phyloP scores from a whole-genome alignment of 83 land plant species.

The Diphasiastrum complanatum region DNA sequence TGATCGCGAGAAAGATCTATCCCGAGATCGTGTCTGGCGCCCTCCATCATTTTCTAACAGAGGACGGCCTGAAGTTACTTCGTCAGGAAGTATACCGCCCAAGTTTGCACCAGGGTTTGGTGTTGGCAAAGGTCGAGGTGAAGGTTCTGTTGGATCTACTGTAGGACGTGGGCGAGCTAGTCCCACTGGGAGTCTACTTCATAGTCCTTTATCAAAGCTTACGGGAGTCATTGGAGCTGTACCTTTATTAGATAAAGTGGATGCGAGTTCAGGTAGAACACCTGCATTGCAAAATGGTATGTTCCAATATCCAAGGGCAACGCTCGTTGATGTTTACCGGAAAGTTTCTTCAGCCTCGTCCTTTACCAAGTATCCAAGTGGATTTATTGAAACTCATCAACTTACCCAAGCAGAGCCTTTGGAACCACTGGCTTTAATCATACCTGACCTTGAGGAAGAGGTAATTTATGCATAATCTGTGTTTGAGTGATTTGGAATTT shows the following conservation, averaged over 20 bases:
- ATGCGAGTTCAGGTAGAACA: slow-evolving; percentile 10
- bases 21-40: slow-evolving; percentile 52
- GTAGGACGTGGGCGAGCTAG: slow-evolving; percentile 55
- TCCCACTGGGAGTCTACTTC: slow-evolving; percentile 24
- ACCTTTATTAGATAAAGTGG: slow-evolving; percentile 40
- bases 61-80: slow-evolving; percentile 57
- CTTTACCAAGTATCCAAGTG: slow-evolving; percentile 39
- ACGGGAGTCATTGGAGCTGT: slow-evolving; percentile 25
- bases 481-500: not conserved
- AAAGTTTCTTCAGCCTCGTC: slow-evolving; percentile 25
- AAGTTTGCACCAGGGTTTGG: slow-evolving; percentile 53
- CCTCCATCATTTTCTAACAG: slow-evolving; percentile 49
- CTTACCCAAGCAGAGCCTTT: slow-evolving; percentile 50
- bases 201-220: slow-evolving; percentile 21
- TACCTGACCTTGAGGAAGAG: slow-evolving; percentile 82
- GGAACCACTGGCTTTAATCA: slow-evolving; percentile 80
- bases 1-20: slow-evolving; percentile 51
- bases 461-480: slow-evolving; percentile 26
- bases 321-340: slow-evolving; percentile 73
- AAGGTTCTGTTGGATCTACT: slow-evolving; percentile 40
- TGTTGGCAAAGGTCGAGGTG: slow-evolving; percentile 54
- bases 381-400: slow-evolving; percentile 51
- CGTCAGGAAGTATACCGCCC: slow-evolving; percentile 39
- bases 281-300: slow-evolving; percentile 20
- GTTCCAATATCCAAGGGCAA: slow-evolving; percentile 63